Conservation (phyloP, 768 basidiomycete genomes). For the Amylocystis lapponica region DNA sequence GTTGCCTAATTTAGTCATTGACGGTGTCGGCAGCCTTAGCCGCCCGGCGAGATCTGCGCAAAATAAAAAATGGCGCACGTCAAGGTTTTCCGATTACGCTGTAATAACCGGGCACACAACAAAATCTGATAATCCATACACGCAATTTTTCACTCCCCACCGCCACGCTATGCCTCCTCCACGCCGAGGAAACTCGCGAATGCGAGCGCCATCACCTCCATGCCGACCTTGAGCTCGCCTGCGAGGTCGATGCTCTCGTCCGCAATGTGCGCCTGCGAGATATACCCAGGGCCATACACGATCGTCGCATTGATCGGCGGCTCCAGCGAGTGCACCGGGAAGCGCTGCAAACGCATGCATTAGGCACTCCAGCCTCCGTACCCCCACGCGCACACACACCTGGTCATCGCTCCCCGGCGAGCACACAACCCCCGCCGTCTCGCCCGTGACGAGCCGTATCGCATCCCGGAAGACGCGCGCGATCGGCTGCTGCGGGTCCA, state of each 20-base stretch:
- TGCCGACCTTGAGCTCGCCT: slow-evolving; percentile 1
- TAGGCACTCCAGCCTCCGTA: neutral
- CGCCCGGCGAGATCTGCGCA: no score
- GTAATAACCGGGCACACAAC: no score
- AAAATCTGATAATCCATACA: no score
- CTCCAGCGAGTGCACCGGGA: slow-evolving; percentile 1
- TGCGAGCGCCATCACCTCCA: slow-evolving; percentile 6
- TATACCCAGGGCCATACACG: slow-evolving; percentile 1
- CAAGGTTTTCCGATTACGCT: no score
- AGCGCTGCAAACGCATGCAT: neutral
- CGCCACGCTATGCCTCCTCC: no score
- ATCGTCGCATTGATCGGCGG: neutral
- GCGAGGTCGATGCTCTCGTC: slow-evolving; percentile 7
- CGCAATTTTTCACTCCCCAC: no score
- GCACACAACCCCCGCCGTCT: slow-evolving; percentile 1
- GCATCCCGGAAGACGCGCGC: neutral
- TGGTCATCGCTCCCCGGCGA: slow-evolving; percentile 6
- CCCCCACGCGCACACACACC: neutral
- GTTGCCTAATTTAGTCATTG: no score
- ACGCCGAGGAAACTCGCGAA: slow-evolving; percentile 3
- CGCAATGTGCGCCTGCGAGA: slow-evolving; percentile 1
- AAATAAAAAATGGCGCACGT: no score
- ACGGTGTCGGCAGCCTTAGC: no score
- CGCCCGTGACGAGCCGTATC: slow-evolving; percentile 1
- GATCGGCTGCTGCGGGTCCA: slow-evolving; percentile 6